phyloP scores from a whole-genome alignment of 179 eudicot genomes.

The Carnegiea gigantea region DNA sequence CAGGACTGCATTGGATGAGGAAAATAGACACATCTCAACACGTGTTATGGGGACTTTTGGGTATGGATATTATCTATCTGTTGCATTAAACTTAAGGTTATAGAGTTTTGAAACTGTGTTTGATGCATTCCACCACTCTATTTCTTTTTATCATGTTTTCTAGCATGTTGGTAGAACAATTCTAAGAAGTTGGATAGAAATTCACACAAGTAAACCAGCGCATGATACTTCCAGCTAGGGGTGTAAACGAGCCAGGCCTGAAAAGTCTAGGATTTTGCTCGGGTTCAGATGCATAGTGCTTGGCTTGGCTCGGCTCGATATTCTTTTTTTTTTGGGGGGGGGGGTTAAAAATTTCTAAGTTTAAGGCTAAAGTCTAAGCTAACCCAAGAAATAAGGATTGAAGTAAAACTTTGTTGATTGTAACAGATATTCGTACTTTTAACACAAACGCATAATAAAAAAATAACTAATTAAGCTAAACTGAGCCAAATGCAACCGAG shows the following conservation, averaged over 20 bases:
- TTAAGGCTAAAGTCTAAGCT: too few relatives aligned
- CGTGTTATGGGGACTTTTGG: slow-evolving; percentile 99
- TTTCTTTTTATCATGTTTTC: neutral
- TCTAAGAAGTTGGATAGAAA: neutral
- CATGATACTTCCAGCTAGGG: neutral
- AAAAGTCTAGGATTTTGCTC: too few relatives aligned
- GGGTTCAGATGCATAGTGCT: too few relatives aligned
- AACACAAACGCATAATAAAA: too few relatives aligned
- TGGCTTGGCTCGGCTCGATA: too few relatives aligned
- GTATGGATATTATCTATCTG: slow-evolving; percentile 36
- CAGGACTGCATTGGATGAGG: slow-evolving; percentile 76
- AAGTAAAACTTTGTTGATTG: too few relatives aligned
- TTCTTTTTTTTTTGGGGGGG: neutral
- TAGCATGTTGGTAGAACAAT: neutral
- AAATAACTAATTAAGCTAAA: too few relatives aligned
- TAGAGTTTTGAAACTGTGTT: neutral
- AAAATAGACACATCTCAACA: slow-evolving; percentile 81
- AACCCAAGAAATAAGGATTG: too few relatives aligned
- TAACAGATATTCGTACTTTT: too few relatives aligned
- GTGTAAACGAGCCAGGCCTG: too few relatives aligned
- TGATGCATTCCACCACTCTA: neutral
- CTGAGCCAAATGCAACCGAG: too few relatives aligned
- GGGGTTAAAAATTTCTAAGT: neutral
- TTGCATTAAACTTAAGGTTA: neutral
- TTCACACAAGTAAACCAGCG: neutral